These are phyloP conservation scores for Xylaria flabelliformis DNA, from an alignment of 495 filamentous ascomycete species.

Conservation along the genomic window DNA sequence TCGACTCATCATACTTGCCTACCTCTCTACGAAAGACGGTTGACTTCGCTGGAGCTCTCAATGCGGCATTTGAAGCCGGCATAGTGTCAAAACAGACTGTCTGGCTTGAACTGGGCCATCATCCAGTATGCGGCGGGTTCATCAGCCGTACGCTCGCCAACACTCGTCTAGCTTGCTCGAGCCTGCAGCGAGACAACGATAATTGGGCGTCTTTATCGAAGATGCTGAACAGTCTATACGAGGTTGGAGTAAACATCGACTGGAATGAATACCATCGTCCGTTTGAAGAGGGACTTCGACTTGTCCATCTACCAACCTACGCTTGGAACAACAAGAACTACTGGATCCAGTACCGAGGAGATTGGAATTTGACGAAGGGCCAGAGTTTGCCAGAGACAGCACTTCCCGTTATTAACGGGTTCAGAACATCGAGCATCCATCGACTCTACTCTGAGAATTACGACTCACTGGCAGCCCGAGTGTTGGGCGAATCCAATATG, in stretches of 20 bases:
- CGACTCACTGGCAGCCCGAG: not conserved
- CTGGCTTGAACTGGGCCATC: not conserved
- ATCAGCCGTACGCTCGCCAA: not conserved
- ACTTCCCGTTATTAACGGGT: too few species aligned
- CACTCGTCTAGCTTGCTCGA: not conserved
- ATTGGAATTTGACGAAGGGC: conserved; percentile 1
- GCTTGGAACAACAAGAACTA: not conserved
- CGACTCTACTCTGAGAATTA: too few species aligned
- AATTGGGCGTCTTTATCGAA: not conserved
- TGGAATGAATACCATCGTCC: not conserved
- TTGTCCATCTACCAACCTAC: not conserved
- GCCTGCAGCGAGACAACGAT: not conserved
- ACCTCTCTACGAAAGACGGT: not conserved
- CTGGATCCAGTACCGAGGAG: not conserved
- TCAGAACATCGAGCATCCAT: too few species aligned
- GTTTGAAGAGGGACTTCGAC: not conserved
- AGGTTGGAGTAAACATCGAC: not conserved
- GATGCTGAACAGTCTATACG: not conserved
- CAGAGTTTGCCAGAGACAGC: not conserved
- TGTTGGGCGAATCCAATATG: not conserved
- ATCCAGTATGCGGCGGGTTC: not conserved
- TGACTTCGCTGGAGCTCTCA: not conserved
- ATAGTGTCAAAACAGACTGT: not conserved
- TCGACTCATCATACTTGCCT: not conserved
- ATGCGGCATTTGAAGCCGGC: not conserved